Evolutionary conservation across 129 eudicot species (phyloP), one percentile per base, ranked within the genome.

Genomic region (Glebionis coronaria): DNA sequence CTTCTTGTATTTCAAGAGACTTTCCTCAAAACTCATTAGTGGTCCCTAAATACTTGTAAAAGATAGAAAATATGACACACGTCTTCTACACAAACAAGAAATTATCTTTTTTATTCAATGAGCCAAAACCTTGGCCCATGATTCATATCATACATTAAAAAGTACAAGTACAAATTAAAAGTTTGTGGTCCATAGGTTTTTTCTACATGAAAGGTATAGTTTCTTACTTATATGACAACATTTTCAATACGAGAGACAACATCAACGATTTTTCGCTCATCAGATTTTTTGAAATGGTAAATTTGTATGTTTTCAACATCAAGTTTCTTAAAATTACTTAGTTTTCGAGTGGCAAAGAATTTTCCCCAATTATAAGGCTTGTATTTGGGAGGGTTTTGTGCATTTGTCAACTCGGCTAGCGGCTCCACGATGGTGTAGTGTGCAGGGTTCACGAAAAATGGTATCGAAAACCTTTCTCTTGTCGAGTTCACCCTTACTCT

Each of bases 391-490:
- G 86, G 97, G 67, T 77, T 87, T 28, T 70, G 63, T 28, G 85
- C 77, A 35, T 69, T 28, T 16, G 68, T 71, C 23, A 91, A 56
- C 83, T 85, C 96, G 12, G 68, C 35, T 45, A 88, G 63, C 31
- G 96, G 97, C 78, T 85, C 82, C 63, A 87, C 86, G 61, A 72
- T 27, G 4, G 79, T 75, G 25, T 83, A 69, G 62, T 83, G 82
- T 20, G 87, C 66, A 23, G 97, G 97, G 68, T 73, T 77, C 50
- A 80, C 16, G 73, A 91, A 88, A 75, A 81, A 91, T 1, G 97
- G 96, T 20, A 91, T 77, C 1, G 96, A 91, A 73, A 85, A 76
- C 71, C 97, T 83, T 28, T 85, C 96, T 76, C 75, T 83, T n/a
- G 80, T 81, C 1, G 80, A 74, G 72, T 91, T 88, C 58, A 83